phyloP scores from a whole-genome alignment of 305 asterid species.

The Nicotiana rustica region DNA sequence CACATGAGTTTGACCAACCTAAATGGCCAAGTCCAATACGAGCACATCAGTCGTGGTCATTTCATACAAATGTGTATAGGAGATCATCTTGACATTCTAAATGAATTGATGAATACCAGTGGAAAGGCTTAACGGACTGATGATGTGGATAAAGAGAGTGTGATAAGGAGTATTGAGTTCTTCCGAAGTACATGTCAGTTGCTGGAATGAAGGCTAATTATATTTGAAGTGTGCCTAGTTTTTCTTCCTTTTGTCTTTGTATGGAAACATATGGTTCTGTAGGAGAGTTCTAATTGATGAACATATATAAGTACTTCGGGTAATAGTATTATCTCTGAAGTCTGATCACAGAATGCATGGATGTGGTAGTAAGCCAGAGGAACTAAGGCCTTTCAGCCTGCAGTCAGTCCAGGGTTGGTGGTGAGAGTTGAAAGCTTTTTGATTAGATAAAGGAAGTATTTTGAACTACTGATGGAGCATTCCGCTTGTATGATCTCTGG shows the following conservation, averaged over 20 bases:
- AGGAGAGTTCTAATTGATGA: background rate
- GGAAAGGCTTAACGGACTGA: background rate
- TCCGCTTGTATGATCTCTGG: constrained; percentile 1
- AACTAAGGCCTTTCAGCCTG: constrained; percentile 4
- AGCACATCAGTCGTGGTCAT: constrained; percentile 2
- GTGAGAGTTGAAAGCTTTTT: background rate
- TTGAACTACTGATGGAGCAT: background rate
- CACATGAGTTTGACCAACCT: background rate
- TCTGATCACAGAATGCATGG: background rate
- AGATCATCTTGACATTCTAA: background rate
- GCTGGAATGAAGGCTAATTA: constrained; percentile 8
- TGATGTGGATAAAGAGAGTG: constrained; percentile 15
- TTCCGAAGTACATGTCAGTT: background rate
- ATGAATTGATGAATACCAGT: background rate
- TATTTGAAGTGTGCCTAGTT: background rate
- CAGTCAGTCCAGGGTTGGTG: background rate
- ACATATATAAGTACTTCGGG: background rate
- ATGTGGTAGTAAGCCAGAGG: background rate
- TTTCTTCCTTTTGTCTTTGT: constrained; percentile 1
- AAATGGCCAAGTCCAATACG: background rate
- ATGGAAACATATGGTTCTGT: constrained; percentile 12
- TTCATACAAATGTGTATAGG: constrained; percentile 3
- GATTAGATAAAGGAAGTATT: background rate
- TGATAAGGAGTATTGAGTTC: background rate
- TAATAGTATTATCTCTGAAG: background rate